Evolutionary conservation across 257 asterid genomes (phyloP).

Genomic region (Ilex asprella): DNA sequence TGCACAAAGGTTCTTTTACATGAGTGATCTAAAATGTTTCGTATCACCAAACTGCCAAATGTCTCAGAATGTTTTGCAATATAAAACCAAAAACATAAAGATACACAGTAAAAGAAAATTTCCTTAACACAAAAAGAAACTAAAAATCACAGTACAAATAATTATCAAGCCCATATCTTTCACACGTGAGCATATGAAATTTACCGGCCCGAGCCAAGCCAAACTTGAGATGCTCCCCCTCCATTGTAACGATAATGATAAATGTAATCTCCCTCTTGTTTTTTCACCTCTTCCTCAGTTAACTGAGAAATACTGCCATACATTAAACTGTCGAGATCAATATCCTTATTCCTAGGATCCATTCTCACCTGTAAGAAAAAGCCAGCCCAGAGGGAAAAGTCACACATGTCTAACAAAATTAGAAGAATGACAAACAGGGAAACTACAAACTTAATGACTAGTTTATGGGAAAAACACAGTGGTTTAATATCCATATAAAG

Average conservation of each 20-base stretch:
- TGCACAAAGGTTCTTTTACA: no score
- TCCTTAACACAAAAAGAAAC: background rate
- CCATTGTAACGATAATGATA: slow-evolving; percentile 89
- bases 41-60: no score
- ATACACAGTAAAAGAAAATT: background rate
- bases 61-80: no score
- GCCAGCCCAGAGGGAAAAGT: background rate
- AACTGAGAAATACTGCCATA: slow-evolving; percentile 52
- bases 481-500: slow-evolving; percentile 10
- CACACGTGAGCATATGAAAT: no score
- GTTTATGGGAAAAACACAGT: background rate
- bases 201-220: slow-evolving; percentile 99
- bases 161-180: background rate
- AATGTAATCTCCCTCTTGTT: slow-evolving; percentile 90
- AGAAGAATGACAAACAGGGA: background rate
- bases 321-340: slow-evolving; percentile 85
- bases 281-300: slow-evolving; percentile 81
- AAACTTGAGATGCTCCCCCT: slow-evolving; percentile 98
- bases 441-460: slow-evolving; percentile 12
- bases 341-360: slow-evolving; percentile 87
- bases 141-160: background rate
- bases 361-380: slow-evolving; percentile 55
- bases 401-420: background rate
- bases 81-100: no score
- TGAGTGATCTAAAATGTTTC: no score